Evolutionary conservation across 2,329 filamentous ascomycete genomes (phyloP).

Genomic region (Bipolaris sorokiniana): DNA sequence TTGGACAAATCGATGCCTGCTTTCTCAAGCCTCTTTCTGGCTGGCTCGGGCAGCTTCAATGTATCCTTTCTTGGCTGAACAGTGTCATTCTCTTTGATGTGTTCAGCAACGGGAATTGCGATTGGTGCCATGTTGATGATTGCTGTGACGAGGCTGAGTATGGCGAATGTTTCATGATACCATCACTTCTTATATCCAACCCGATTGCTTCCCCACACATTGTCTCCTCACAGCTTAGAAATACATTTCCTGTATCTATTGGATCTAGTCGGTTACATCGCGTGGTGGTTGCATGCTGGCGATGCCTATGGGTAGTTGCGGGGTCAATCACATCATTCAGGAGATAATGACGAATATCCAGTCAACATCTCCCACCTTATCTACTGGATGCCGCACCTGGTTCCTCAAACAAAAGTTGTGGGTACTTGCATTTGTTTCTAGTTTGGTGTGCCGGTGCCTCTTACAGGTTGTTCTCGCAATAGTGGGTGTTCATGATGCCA

Average conservation of each 20-base stretch:
- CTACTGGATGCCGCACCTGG: slow-evolving; percentile 13
- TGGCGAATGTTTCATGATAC: background rate
- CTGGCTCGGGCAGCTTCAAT: slow-evolving; percentile 64
- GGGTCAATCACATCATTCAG: slow-evolving; percentile 47
- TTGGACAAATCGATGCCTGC: slow-evolving; percentile 72
- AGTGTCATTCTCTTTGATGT: slow-evolving; percentile 64
- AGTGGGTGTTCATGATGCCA: slow-evolving; percentile 29
- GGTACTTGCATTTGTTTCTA: background rate
- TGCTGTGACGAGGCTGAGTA: slow-evolving; percentile 2
- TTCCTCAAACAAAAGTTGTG: background rate
- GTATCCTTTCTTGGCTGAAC: slow-evolving; percentile 68
- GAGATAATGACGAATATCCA: slow-evolving; percentile 40
- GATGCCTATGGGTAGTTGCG: slow-evolving; percentile 33
- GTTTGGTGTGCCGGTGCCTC: background rate
- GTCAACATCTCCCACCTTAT: slow-evolving; percentile 33
- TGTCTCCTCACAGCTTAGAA: slow-evolving; percentile 17
- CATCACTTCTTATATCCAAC: slow-evolving; percentile 24
- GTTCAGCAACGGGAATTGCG: slow-evolving; percentile 57
- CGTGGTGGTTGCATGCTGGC: slow-evolving; percentile 13
- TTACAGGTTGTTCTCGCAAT: background rate
- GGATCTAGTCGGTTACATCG: slow-evolving; percentile 1
- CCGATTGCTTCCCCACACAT: slow-evolving; percentile 9
- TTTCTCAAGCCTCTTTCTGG: slow-evolving; percentile 67
- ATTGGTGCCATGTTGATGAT: slow-evolving; percentile 60
- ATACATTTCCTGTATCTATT: slow-evolving; percentile 11